phyloP scores from a whole-genome alignment of 176 grass and related monocot species.

The Chloris gayana region DNA sequence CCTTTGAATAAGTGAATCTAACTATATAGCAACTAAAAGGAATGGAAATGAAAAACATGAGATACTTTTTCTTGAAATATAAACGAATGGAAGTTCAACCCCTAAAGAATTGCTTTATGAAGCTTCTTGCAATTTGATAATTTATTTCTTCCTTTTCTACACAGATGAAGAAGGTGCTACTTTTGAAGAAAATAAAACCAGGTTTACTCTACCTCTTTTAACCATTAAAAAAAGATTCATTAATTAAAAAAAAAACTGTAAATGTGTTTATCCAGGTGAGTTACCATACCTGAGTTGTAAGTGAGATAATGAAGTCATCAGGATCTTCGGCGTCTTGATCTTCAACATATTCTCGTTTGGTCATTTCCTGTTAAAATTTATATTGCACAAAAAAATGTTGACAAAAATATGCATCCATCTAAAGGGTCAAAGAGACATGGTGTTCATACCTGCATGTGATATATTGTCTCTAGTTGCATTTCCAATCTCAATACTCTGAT shows the following conservation, averaged over 20 bases:
- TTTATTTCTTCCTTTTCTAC: no score
- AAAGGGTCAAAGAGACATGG: slow-evolving; percentile 22
- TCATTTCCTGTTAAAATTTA: slow-evolving; percentile 78
- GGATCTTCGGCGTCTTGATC: slow-evolving; percentile 99
- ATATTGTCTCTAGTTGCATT: slow-evolving; percentile 95
- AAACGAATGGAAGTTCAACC: no score
- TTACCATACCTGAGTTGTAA: slow-evolving; percentile 72
- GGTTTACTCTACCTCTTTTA: no score
- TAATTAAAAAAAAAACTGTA: not conserved
- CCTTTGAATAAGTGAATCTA: slow-evolving; percentile 1
- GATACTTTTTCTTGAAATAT: no score
- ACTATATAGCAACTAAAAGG: not conserved
- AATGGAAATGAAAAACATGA: not conserved
- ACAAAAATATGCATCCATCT: slow-evolving; percentile 40
- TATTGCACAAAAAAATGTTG: slow-evolving; percentile 24
- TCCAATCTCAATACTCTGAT: slow-evolving; percentile 91
- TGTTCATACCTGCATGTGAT: slow-evolving; percentile 84
- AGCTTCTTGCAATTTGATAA: no score
- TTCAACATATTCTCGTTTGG: slow-evolving; percentile 87
- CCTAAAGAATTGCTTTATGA: no score
- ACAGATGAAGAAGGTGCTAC: no score
- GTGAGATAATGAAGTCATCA: slow-evolving; percentile 99
- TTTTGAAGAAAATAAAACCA: no score
- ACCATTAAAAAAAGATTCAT: no score
- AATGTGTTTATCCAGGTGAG: slow-evolving; percentile 4